Percentiles rank a stretch among this genome's conserved stretches.
Evolutionary conservation across 208 protist species (phyloP).

Genomic region (Trypanosoma platydactyli): DNA sequence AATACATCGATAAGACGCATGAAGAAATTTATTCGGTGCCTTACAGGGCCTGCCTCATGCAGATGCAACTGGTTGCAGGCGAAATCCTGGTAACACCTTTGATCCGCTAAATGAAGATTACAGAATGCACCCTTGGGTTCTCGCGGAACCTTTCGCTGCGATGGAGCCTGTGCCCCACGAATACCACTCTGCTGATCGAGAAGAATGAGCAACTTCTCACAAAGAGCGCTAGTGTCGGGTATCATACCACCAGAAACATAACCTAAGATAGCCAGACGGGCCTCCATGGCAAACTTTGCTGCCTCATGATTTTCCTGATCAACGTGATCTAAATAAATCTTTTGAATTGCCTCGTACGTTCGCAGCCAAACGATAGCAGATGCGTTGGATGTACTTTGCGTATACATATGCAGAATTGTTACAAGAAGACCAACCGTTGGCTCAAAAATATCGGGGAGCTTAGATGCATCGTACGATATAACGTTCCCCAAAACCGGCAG

Average conservation of each 20-base stretch:
- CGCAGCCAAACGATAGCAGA: constrained; percentile 59
- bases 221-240: constrained; percentile 38
- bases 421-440: constrained; percentile 84
- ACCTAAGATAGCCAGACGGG: constrained; percentile 45
- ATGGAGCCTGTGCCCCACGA: constrained; percentile 70
- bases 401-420: constrained; percentile 74
- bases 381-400: constrained; percentile 38
- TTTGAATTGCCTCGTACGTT: constrained; percentile 78
- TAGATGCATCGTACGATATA: constrained; percentile 67
- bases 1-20: constrained; percentile 67
- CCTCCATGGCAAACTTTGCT: constrained; percentile 54
- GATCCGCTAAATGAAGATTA: constrained; percentile 85
- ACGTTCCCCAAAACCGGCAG: constrained; percentile 78
- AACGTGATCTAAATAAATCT: constrained; percentile 69
- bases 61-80: constrained; percentile 87
- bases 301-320: constrained; percentile 39
- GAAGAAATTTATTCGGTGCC: constrained; percentile 78
- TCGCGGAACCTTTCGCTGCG: constrained; percentile 76
- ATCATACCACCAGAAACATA: constrained; percentile 34
- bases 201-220: constrained; percentile 56
- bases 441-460: constrained; percentile 79
- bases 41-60: constrained; percentile 75
- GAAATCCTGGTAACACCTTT: constrained; percentile 89
- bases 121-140: constrained; percentile 89
- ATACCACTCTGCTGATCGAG: constrained; percentile 83